These are phyloP conservation scores for Fusarium tuaranense DNA, from an alignment of 2,329 filamentous ascomycete genomes.

Conservation along the genomic window DNA sequence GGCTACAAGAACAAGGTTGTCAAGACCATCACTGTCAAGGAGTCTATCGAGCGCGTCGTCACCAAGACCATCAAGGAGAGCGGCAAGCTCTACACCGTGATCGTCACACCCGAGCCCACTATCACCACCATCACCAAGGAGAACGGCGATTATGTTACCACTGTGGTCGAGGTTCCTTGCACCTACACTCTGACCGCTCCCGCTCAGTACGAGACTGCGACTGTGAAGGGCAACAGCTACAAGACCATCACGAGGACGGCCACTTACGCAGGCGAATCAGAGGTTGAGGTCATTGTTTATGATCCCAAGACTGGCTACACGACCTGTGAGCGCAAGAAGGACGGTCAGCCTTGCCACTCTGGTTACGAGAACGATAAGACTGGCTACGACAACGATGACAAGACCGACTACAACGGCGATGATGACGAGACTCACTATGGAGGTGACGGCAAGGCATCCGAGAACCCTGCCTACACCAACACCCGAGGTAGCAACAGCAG, in stretches of 20 bases:
- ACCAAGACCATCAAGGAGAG: constrained; percentile 42
- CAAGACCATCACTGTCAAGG: constrained; percentile 32
- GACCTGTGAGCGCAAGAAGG: constrained; percentile 44
- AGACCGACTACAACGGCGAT: background rate
- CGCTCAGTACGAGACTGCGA: constrained; percentile 39
- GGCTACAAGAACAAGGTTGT: constrained; percentile 24
- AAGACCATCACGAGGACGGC: constrained; percentile 34
- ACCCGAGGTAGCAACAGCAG: constrained; percentile 5
- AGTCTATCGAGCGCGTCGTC: constrained; percentile 25
- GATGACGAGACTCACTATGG: constrained; percentile 3
- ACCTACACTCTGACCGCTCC: constrained; percentile 42
- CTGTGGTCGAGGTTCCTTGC: constrained; percentile 27
- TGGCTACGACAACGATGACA: constrained; percentile 2
- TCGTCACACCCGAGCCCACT: constrained; percentile 31
- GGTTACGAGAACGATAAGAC: constrained; percentile 19
- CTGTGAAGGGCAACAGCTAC: constrained; percentile 33
- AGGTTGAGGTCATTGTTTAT: constrained; percentile 49
- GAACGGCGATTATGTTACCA: constrained; percentile 33
- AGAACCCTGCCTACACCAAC: constrained; percentile 25
- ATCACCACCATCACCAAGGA: constrained; percentile 34
- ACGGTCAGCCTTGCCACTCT: constrained; percentile 43
- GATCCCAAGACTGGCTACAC: constrained; percentile 47
- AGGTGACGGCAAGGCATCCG: constrained; percentile 13
- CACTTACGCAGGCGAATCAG: constrained; percentile 35
- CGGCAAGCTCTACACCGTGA: constrained; percentile 38